Evolutionary conservation across 1,284 basidiomycete species (phyloP).

Genomic region (Abortiporus biennis): DNA sequence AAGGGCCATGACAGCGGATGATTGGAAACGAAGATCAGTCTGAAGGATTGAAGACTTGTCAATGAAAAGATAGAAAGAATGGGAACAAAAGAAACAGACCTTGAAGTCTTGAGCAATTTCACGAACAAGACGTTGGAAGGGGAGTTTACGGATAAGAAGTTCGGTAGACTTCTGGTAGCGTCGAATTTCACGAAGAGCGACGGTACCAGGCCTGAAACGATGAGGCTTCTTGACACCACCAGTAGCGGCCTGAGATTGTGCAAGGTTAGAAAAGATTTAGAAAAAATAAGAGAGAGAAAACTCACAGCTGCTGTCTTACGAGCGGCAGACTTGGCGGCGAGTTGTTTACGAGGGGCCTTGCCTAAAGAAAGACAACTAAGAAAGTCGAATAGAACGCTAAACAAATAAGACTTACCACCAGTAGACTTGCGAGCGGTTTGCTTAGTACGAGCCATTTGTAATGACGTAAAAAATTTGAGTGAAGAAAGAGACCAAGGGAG

Average conservation of each 20-base stretch:
- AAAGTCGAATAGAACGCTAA: neutral
- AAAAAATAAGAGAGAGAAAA: neutral
- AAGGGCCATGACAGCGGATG: constrained; percentile 67
- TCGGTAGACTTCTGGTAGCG: constrained; percentile 82
- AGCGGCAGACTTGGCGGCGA: constrained; percentile 67
- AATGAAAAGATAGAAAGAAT: constrained; percentile 18
- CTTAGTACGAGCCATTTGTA: constrained; percentile 53
- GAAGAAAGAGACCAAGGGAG: neutral
- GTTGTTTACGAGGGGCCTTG: constrained; percentile 88
- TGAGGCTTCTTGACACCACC: constrained; percentile 84
- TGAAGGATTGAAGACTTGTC: constrained; percentile 26
- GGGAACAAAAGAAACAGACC: constrained; percentile 33
- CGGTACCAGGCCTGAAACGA: constrained; percentile 58
- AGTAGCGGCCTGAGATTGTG: constrained; percentile 29
- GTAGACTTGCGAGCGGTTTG: constrained; percentile 87
- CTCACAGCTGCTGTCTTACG: constrained; percentile 32
- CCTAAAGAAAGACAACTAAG: constrained; percentile 30
- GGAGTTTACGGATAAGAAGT: constrained; percentile 73
- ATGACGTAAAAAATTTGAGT: neutral
- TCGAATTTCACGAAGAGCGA: constrained; percentile 82
- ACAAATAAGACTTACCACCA: constrained; percentile 49
- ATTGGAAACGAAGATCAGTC: constrained; percentile 77
- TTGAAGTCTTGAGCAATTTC: constrained; percentile 73
- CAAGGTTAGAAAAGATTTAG: neutral
- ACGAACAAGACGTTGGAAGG: constrained; percentile 74